Evolutionary conservation across 164 flowering plant genomes (phyloP), one percentile per base, ranked within the genome.

Genomic region (Vitis cinerea): DNA sequence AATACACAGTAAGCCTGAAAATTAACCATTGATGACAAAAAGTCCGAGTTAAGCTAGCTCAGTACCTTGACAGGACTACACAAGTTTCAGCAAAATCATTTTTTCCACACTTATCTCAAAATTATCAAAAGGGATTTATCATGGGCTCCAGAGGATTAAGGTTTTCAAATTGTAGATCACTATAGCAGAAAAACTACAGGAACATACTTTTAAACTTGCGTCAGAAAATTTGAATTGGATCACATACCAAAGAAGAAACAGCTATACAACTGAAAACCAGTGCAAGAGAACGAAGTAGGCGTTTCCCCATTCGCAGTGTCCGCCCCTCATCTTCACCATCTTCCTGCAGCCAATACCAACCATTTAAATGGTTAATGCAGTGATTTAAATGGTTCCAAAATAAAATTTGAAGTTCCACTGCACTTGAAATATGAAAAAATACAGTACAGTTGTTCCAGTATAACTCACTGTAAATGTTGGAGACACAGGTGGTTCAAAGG

Each of bases 281-380:
- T 16, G 83, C 81, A 72, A 92, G 91, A 67, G 97, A 87, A 12
- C 97, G 93, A 56, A 96, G 87, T 50, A 92, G 77, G 48, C 99
- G 83, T 79, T 96, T 92, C 65, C 98, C 98, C 94, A 90, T 90
- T 52, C 92, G 84, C 75, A 88, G 17, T 75, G 74, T 84, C 66
- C 91, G 82, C 8, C 97, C 96, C 69, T 83, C 87, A 82, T 96
- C 98, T 79, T 89, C 97, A 77, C 97, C 98, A 10, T 87, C 93
- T 82, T 93, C 98, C 99, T 93, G 92, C 78, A 87, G 62, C 54
- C 70, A 80, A 66, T 11, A 76, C n/a, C 67, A 80, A 65, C 27
- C 29, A 9, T 17, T 9, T 50, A 64, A 19, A 47, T 44, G 17
- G 8, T 56, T 69, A 23, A 23, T 1, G 27, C 27, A 23, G 27